These are phyloP conservation scores for Penicillium janthinellum DNA, from an alignment of 2,329 filamentous ascomycete species.

Conservation along the genomic window DNA sequence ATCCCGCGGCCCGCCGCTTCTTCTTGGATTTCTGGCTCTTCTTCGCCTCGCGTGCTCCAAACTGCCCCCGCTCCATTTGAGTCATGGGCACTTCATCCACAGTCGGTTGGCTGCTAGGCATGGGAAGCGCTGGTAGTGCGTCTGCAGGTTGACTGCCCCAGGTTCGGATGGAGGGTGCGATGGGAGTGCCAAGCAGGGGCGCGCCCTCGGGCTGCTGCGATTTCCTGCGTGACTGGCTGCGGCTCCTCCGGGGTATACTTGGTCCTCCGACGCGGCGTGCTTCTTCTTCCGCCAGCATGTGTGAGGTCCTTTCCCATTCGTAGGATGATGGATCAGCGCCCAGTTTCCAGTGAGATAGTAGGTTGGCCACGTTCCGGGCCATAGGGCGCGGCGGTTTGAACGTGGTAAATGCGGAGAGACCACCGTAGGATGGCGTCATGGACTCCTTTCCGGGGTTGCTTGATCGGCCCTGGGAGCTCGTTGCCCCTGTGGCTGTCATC, in stretches of 20 bases:
- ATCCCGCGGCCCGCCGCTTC: constrained; percentile 45
- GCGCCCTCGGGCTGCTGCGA: constrained; percentile 24
- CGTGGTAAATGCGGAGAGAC: constrained; percentile 34
- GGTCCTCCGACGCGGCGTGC: constrained; percentile 16
- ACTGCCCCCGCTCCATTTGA: constrained; percentile 43
- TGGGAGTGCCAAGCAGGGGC: constrained; percentile 28
- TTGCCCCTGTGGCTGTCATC: neutral
- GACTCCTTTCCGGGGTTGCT: constrained; percentile 1
- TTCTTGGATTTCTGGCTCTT: constrained; percentile 40
- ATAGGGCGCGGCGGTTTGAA: constrained; percentile 26
- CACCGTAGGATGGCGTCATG: constrained; percentile 15
- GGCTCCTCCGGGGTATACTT: constrained; percentile 22
- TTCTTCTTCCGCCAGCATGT: constrained; percentile 24
- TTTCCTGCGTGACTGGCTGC: constrained; percentile 29
- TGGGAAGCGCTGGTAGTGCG: constrained; percentile 19
- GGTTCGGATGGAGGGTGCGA: constrained; percentile 26
- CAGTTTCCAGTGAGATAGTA: constrained; percentile 42
- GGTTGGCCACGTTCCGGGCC: constrained; percentile 27
- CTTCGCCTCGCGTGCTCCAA: constrained; percentile 39
- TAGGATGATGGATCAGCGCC: constrained; percentile 38
- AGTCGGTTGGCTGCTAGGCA: constrained; percentile 39
- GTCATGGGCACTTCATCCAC: constrained; percentile 42
- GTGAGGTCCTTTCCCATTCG: constrained; percentile 34
- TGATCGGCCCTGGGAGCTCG: neutral
- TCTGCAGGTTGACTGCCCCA: constrained; percentile 39